phyloP scores from a whole-genome alignment of 2,329 filamentous ascomycete species.

The Leptographium wingfieldii region DNA sequence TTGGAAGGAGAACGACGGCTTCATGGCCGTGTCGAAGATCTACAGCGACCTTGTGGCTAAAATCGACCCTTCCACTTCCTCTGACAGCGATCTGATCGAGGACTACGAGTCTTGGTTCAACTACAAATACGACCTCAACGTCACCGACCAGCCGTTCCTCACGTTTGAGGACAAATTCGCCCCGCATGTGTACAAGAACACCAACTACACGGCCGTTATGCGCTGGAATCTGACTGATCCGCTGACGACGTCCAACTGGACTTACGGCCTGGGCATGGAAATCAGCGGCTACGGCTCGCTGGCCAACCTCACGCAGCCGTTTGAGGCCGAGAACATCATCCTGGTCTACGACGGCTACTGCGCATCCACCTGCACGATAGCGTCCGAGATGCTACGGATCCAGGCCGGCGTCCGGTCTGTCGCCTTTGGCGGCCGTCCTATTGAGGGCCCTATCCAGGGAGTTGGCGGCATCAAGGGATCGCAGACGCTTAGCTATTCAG shows the following conservation, averaged over 20 bases:
- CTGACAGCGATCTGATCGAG: constrained; percentile 13
- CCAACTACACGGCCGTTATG: constrained; percentile 40
- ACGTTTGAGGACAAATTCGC: constrained; percentile 33
- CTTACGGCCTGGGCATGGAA: constrained; percentile 24
- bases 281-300: constrained; percentile 37
- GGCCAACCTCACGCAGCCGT: constrained; percentile 36
- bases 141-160: constrained; percentile 34
- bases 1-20: constrained; percentile 23
- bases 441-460: constrained; percentile 41
- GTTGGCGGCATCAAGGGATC: constrained; percentile 54
- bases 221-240: constrained; percentile 36
- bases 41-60: constrained; percentile 29
- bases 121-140: constrained; percentile 36
- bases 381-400: constrained; percentile 19
- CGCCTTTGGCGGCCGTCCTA: constrained; percentile 48
- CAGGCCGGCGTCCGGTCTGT: constrained; percentile 40
- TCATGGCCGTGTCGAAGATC: constrained; percentile 30
- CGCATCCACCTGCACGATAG: constrained; percentile 19
- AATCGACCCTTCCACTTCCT: constrained; percentile 31
- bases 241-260: constrained; percentile 26
- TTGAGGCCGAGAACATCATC: constrained; percentile 44
- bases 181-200: constrained; percentile 28
- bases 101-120: constrained; percentile 24
- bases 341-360: constrained; percentile 32
- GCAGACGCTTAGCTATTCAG: constrained; percentile 7